phyloP scores from a whole-genome alignment of 1,284 basidiomycete species.

The Lentinula novae-zelandiae region DNA sequence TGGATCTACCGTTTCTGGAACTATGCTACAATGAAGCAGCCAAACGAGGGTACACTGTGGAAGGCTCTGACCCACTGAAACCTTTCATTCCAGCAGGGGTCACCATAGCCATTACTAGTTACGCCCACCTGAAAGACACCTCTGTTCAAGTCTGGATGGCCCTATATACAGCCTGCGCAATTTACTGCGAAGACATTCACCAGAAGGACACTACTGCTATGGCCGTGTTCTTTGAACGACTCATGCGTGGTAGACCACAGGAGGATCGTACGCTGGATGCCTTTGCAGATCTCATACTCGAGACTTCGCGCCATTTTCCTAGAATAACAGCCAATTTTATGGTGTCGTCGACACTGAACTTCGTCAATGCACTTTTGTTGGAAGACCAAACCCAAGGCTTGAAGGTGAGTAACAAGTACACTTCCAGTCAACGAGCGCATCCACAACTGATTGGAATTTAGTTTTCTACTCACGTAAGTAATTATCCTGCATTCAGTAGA shows the following conservation, averaged over 20 bases:
- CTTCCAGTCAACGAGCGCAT: neutral
- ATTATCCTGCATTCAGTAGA: conserved; percentile 23
- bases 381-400: conserved; percentile 26
- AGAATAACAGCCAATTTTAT: conserved; percentile 26
- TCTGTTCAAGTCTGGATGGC: conserved; percentile 24
- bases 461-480: conserved; percentile 15
- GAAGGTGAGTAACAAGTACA: conserved; percentile 9
- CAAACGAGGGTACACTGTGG: neutral
- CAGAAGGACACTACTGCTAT: conserved; percentile 20
- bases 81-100: conserved; percentile 13
- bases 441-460: neutral
- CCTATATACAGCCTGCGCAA: conserved; percentile 26
- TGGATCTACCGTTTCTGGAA: neutral
- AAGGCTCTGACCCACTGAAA: neutral
- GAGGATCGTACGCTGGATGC: conserved; percentile 22
- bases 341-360: conserved; percentile 23
- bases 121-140: conserved; percentile 18
- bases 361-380: conserved; percentile 23
- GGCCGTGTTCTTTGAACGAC: conserved; percentile 24
- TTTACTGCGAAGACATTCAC: conserved; percentile 26
- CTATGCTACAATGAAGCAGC: conserved; percentile 1
- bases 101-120: conserved; percentile 17
- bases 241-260: conserved; percentile 21
- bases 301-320: conserved; percentile 19
- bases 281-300: conserved; percentile 23